Conservation (phyloP, 176 grass and related monocot genomes). For the Phyllostachys edulis region DNA sequence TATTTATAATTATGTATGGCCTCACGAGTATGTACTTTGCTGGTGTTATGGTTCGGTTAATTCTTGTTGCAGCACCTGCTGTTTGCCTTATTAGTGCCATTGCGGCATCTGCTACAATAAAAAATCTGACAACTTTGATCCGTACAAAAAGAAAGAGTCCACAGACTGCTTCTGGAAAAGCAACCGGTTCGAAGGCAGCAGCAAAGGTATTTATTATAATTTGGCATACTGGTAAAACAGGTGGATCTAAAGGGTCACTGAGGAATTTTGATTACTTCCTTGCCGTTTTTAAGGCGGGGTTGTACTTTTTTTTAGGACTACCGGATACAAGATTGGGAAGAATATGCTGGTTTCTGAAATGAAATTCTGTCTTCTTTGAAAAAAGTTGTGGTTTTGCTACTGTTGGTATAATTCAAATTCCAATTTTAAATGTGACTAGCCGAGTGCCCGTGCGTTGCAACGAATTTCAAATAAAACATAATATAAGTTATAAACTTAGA, state of each 20-base stretch:
- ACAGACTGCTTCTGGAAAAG: slow-evolving; percentile 65
- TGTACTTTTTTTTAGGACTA: neutral
- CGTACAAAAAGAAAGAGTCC: slow-evolving; percentile 62
- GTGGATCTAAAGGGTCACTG: neutral
- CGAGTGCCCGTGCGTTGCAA: no score
- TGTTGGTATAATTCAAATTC: neutral
- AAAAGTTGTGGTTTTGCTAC: neutral
- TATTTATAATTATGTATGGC: slow-evolving; percentile 98
- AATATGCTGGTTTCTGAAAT: neutral
- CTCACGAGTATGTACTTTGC: slow-evolving; percentile 99
- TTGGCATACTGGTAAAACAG: neutral
- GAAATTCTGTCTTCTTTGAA: neutral
- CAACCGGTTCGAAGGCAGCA: slow-evolving; percentile 74
- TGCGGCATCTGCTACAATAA: slow-evolving; percentile 88
- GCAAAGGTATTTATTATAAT: slow-evolving; percentile 61
- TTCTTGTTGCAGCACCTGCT: slow-evolving; percentile 92
- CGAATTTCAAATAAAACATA: no score
- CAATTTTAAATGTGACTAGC: neutral
- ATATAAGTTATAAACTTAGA: no score
- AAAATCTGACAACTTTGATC: slow-evolving; percentile 88
- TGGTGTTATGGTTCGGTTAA: slow-evolving; percentile 96
- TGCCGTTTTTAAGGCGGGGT: neutral
- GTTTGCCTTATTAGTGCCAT: slow-evolving; percentile 96
- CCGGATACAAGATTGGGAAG: neutral
- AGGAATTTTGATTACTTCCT: neutral